Evolutionary conservation across 1,139 yeast genomes (phyloP).

Genomic region (Debaryomycetaceae sp.): DNA sequence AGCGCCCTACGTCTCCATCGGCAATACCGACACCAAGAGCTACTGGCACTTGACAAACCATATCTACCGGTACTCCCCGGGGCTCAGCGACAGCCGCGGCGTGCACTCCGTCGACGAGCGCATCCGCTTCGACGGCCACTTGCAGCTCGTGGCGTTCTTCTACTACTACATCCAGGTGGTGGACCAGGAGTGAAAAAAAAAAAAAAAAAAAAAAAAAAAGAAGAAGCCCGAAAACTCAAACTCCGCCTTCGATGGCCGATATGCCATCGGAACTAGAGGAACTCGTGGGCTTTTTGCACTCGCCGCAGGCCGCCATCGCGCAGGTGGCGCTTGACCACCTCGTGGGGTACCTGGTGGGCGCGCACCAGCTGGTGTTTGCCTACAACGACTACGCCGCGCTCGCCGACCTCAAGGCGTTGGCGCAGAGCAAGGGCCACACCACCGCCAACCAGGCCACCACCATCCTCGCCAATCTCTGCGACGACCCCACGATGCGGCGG

Average conservation of each 20-base stretch:
- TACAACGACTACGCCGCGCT: slow-evolving; percentile 70
- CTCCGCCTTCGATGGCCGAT: slow-evolving; percentile 2
- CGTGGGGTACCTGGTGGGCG: slow-evolving; percentile 76
- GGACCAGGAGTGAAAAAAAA: slow-evolving; percentile 14
- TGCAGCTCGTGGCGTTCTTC: slow-evolving; percentile 28
- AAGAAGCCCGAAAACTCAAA: background rate
- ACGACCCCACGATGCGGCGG: slow-evolving; percentile 58
- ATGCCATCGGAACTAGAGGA: slow-evolving; percentile 66
- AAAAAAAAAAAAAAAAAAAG: background rate
- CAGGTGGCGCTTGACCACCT: slow-evolving; percentile 83
- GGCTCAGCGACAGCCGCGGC: slow-evolving; percentile 14
- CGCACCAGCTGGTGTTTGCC: slow-evolving; percentile 62
- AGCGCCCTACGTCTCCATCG: slow-evolving; percentile 32
- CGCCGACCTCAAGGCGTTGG: slow-evolving; percentile 61
- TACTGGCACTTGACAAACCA: slow-evolving; percentile 39
- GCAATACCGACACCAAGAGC: slow-evolving; percentile 39
- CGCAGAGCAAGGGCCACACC: slow-evolving; percentile 48
- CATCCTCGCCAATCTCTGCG: slow-evolving; percentile 78
- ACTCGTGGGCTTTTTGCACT: slow-evolving; percentile 77
- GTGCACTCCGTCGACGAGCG: slow-evolving; percentile 36
- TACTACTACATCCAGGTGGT: slow-evolving; percentile 35
- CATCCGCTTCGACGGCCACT: slow-evolving; percentile 22
- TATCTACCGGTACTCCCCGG: slow-evolving; percentile 35
- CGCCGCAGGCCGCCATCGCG: slow-evolving; percentile 76
- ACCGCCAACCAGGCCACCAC: slow-evolving; percentile 69